A percentile compares a stretch with the other conserved stretches of the same genome.
phyloP scores from a whole-genome alignment of 2,329 filamentous ascomycete genomes.

The Podosphaera xanthii region DNA sequence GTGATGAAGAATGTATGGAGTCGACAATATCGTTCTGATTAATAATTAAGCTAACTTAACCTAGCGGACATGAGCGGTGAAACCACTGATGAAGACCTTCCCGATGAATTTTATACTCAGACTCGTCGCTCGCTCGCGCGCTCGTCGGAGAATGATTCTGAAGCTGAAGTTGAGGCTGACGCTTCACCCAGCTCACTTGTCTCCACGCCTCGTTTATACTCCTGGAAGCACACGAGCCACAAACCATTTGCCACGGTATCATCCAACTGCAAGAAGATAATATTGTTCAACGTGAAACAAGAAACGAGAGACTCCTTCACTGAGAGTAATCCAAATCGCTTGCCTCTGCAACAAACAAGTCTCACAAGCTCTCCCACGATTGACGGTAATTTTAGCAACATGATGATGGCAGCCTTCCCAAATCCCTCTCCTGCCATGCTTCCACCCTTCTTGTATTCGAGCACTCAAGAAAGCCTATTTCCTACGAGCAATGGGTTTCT shows the following conservation, averaged over 20 bases:
- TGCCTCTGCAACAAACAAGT: not conserved
- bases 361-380: constrained; percentile 23
- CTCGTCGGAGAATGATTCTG: not conserved
- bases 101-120: constrained; percentile 14
- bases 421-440: constrained; percentile 14
- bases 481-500: constrained; percentile 24
- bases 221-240: constrained; percentile 1
- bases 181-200: constrained; percentile 8
- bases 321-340: not conserved
- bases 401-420: constrained; percentile 44
- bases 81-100: constrained; percentile 34
- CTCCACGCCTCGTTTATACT: constrained; percentile 1
- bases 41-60: constrained; percentile 21
- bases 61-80: constrained; percentile 32
- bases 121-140: constrained; percentile 15
- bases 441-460: constrained; percentile 15
- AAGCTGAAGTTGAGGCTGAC: constrained; percentile 16
- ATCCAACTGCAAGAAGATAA: constrained; percentile 1
- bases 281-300: constrained; percentile 4
- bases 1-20: constrained; percentile 35
- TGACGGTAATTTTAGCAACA: constrained; percentile 43
- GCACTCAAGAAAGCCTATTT: constrained; percentile 55
- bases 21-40: constrained; percentile 6
- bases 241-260: constrained; percentile 3
- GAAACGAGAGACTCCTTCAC: constrained; percentile 5